Evolutionary conservation across 768 basidiomycete genomes (phyloP), one percentile per base, ranked within the genome.

Genomic region (Boletus tylopilopsis): DNA sequence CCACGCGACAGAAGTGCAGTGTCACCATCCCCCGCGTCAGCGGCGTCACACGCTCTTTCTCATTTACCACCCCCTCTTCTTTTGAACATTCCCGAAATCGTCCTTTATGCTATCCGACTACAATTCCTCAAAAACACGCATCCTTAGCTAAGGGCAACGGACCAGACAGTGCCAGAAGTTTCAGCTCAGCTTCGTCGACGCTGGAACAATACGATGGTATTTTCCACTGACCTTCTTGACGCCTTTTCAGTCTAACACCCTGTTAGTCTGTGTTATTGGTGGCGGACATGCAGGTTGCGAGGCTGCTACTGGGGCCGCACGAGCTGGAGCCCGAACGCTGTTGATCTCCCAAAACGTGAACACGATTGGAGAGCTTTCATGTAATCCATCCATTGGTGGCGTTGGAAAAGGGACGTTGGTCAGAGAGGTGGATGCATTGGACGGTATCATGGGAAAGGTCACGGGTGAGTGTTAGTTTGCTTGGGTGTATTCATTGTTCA

Each of bases 221-320:
- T 54, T 16, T 42, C 0, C 2, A 30, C 38, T 9, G 18, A 23
- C 39, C 34, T n/a, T 50, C 24, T 53, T 8, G n/a, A 50, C 5
- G 32, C 24, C 47, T 71, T 73, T 8, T 23, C 10, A 15, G 74
- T 55, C 71, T 70, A 42, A 76, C 65, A 16, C 54, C 71, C 8
- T 71, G 72, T 19, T 19, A 80, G 90, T 93, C 0, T 90, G 90
- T 58, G 76, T 95, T 25, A 90, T 95, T 57, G 93, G 93, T 23
- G 93, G 87, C 4, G 93, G 93, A 4, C 93, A 95, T 72, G 93
- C 93, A 25, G 93, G 93, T 1, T 92, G 90, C 59, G 93, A 95
- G 64, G 93, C 93, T 1, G 92, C 93, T 0, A 81, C 91, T 6
- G 93, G 86, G 3, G 78, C 92, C 15, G 91, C 93, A 1, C 76